Evolutionary conservation across 768 basidiomycete species (phyloP).

Genomic region (Trametes meyenii): DNA sequence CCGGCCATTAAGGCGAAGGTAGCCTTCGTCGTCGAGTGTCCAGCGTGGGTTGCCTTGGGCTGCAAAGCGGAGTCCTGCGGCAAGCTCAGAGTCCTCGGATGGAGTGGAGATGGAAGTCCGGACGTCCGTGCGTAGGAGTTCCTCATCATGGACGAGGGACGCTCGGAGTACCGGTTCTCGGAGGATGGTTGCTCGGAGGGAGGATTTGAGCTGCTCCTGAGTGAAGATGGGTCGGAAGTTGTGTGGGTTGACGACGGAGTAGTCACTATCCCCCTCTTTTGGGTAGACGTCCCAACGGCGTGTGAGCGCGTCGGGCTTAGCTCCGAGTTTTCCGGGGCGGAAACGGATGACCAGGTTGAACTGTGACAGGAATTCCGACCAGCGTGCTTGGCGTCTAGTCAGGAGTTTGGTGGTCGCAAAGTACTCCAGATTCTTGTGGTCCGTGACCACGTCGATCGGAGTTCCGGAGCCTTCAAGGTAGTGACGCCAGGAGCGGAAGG

Average conservation of each 20-base stretch:
- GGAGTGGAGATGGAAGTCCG: background rate
- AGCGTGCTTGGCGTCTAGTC: conserved; percentile 41
- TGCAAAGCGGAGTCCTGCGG: background rate
- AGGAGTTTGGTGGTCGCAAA: conserved; percentile 37
- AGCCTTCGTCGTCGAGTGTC: conserved; percentile 1
- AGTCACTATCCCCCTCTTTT: conserved; percentile 31
- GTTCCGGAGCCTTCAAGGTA: conserved; percentile 27
- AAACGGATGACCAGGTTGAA: conserved; percentile 26
- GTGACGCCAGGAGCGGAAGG: conserved; percentile 30
- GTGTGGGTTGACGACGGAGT: conserved; percentile 23
- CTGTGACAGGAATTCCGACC: conserved; percentile 32
- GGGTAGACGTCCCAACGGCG: conserved; percentile 27
- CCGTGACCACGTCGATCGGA: conserved; percentile 31
- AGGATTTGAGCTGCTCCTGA: conserved; percentile 24
- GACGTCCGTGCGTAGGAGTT: conserved; percentile 27
- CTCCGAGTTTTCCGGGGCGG: conserved; percentile 11
- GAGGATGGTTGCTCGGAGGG: conserved; percentile 25
- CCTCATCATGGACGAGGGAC: conserved; percentile 23
- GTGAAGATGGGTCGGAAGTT: conserved; percentile 26
- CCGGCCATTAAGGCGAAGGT: conserved; percentile 17
- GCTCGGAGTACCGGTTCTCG: conserved; percentile 25
- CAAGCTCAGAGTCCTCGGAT: background rate
- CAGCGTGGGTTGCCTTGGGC: conserved; percentile 6
- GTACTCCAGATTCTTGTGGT: conserved; percentile 44
- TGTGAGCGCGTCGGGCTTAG: conserved; percentile 25